A percentile compares a stretch with the other conserved stretches of the same genome.
Evolutionary conservation across 1,284 basidiomycete species (phyloP).

Genomic region (Cryptococcus floricola): DNA sequence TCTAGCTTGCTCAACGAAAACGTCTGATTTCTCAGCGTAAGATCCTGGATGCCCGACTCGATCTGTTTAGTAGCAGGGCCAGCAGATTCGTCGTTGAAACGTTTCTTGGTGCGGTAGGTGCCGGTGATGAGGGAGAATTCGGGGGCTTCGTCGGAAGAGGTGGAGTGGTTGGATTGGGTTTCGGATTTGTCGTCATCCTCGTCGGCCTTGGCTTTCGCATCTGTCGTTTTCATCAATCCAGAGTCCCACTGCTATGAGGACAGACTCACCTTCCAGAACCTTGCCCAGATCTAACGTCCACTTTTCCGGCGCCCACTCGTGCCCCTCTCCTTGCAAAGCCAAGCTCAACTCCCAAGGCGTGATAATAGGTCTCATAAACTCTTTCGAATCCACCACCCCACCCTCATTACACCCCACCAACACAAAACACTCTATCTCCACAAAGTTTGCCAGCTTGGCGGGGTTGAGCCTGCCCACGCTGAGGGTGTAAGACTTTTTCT

Average conservation of each 20-base stretch:
- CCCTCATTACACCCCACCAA: constrained; percentile 94
- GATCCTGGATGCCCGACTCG: constrained; percentile 22
- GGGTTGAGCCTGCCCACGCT: constrained; percentile 95
- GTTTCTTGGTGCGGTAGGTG: constrained; percentile 64
- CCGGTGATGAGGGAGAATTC: constrained; percentile 84
- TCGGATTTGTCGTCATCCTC: constrained; percentile 3
- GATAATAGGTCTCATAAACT: constrained; percentile 85
- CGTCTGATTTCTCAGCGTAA: constrained; percentile 65
- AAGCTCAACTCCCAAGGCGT: constrained; percentile 91
- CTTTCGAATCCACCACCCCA: constrained; percentile 82
- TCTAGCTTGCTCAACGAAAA: constrained; percentile 55
- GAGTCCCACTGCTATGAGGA: constrained; percentile 7
- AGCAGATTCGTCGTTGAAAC: constrained; percentile 11
- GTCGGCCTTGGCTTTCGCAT: constrained; percentile 5
- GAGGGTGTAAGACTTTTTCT: constrained; percentile 90
- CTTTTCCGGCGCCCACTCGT: constrained; percentile 60
- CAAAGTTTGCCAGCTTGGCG: constrained; percentile 91
- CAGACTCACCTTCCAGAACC: constrained; percentile 30
- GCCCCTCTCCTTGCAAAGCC: constrained; percentile 71
- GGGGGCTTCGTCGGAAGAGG: constrained; percentile 57
- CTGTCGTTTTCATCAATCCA: not conserved
- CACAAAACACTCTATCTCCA: constrained; percentile 94
- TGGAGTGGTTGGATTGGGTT: not conserved
- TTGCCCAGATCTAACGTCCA: constrained; percentile 56
- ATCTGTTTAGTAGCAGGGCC: constrained; percentile 3